Percentiles rank a stretch among this genome's conserved stretches.
phyloP scores from a whole-genome alignment of 2,329 filamentous ascomycete species.

The Penicillium decumbens region DNA sequence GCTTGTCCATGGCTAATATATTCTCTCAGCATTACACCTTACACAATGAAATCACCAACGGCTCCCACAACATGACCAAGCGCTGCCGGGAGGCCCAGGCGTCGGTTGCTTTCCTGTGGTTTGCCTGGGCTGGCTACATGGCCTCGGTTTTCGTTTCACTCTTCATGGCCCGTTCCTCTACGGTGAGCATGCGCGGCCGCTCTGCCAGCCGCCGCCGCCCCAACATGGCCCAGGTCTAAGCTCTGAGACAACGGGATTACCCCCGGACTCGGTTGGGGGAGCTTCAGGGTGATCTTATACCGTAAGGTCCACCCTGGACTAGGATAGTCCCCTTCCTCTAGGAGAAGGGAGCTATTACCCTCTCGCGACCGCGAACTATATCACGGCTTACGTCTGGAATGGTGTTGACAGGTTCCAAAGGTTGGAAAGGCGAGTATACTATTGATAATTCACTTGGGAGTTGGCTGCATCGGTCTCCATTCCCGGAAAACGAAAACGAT shows the following conservation, averaged over 20 bases:
- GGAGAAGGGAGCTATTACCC: neutral
- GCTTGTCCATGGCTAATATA: neutral
- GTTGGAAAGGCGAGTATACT: slow-evolving; percentile 5
- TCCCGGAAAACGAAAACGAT: slow-evolving; percentile 1
- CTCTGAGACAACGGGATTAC: neutral
- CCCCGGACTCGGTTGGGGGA: neutral
- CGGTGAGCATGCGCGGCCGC: slow-evolving; percentile 33
- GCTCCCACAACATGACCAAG: slow-evolving; percentile 33
- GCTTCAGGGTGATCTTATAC: neutral
- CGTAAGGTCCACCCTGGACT: neutral
- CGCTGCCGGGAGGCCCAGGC: slow-evolving; percentile 52
- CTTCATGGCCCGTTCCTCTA: slow-evolving; percentile 32
- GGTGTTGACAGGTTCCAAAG: neutral
- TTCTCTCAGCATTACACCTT: neutral
- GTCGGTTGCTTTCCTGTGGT: slow-evolving; percentile 50
- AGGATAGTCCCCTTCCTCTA: neutral
- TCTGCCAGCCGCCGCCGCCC: slow-evolving; percentile 34
- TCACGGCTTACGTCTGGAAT: neutral
- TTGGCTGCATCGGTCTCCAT: neutral
- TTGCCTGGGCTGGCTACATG: slow-evolving; percentile 45
- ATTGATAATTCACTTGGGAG: slow-evolving; percentile 2
- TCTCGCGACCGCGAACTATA: neutral
- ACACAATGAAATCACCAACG: slow-evolving; percentile 45
- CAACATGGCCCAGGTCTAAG: slow-evolving; percentile 45
- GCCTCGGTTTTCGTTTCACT: slow-evolving; percentile 40